Evolutionary conservation across 768 basidiomycete genomes (phyloP), one percentile per base, ranked within the genome.

Genomic region (Suillus subluteus): DNA sequence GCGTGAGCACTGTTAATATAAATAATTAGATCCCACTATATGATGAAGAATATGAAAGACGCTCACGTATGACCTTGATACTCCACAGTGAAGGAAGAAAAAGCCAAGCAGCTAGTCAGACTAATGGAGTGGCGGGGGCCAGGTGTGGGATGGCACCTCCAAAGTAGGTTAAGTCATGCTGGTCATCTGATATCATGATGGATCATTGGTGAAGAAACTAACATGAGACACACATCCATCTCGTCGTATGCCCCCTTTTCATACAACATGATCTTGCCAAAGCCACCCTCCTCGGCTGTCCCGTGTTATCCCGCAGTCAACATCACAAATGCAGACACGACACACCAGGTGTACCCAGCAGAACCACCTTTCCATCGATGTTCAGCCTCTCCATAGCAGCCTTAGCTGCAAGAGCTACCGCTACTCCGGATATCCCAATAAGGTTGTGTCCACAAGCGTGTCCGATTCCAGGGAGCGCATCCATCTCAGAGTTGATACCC

Each of bases 361-460:
- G 79, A 16, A 88, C 81, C 9, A 92, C 82, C 65, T 82, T 88
- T 15, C 89, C 90, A 5, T 86, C 70, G 48, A 91, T 86, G 67
- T 88, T 75, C 68, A 87, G 84, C 63, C 84, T 80, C 65, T 87
- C 79, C 55, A 92, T 75, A 0, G 83, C 88, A 18, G 81, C 81
- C 70, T 87, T 87, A 18, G 90, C 81, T 0, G 86, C 88, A 50
- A 85, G 80, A 0, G 91, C 87, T 35, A 90, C 85, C 1, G 86
- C 90, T 11, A 91, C 87, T 16, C 90, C 90, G 70, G 79, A 70
- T 43, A 91, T 90, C 1, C 88, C 90, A 66, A 92, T 91, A 52
- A 92, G 79, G 68, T 91, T 92, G 72, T 92, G 91, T 4, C 91
- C 91, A 71, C 91, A 92, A 1, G 87, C 89, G 68, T 90, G 89